phyloP scores from a whole-genome alignment of 768 basidiomycete species.

The Boletus reticulatus region DNA sequence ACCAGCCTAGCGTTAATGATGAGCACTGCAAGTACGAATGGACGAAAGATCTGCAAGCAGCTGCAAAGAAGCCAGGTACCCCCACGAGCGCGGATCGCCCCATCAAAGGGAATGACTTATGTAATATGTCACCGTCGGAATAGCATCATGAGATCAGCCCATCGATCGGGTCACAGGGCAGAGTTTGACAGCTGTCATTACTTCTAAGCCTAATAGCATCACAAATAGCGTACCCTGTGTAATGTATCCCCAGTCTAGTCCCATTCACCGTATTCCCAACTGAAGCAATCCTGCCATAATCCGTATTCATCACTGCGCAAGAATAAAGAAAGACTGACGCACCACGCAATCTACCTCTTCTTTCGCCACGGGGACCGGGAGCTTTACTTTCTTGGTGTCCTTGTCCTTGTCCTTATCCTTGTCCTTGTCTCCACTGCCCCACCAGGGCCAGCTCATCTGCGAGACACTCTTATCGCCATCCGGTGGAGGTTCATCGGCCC shows the following conservation, averaged over 20 bases:
- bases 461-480: slow-evolving; percentile 3
- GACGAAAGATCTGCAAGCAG: too few species aligned
- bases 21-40: too few species aligned
- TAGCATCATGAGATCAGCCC: too few species aligned
- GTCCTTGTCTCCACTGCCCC: slow-evolving; percentile 28
- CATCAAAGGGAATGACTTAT: too few species aligned
- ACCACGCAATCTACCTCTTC: slow-evolving; percentile 68
- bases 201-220: too few species aligned
- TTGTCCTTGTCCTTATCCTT: slow-evolving; percentile 29
- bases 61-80: too few species aligned
- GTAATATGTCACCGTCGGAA: too few species aligned
- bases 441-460: slow-evolving; percentile 24
- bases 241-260: not conserved
- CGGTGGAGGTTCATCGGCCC: slow-evolving; percentile 35
- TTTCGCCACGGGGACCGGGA: slow-evolving; percentile 46
- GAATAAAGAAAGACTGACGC: slow-evolving; percentile 24
- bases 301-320: not conserved
- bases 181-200: too few species aligned
- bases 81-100: too few species aligned
- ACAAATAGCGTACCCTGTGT: not conserved
- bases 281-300: slow-evolving; percentile 60
- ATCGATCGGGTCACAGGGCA: too few species aligned
- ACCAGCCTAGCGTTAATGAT: too few species aligned
- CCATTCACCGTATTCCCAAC: slow-evolving; percentile 63
- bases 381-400: slow-evolving; percentile 19